Evolutionary conservation across 805 yeast species (phyloP), one percentile per base, ranked within the genome.

Genomic region (Wickerhamomyces strasburgensis): DNA sequence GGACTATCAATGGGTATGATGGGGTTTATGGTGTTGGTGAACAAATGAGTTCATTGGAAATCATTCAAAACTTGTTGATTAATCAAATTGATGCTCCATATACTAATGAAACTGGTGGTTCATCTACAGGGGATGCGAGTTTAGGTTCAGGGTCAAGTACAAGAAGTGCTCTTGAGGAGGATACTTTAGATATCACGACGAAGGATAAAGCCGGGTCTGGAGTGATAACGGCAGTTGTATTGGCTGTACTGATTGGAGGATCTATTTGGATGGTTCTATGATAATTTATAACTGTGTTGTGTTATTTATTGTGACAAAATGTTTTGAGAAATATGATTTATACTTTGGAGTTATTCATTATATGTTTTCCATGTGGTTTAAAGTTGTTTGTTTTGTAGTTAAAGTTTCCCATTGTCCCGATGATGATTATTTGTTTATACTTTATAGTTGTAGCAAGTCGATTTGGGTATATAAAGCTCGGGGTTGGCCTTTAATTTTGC

Each of bases 181-280:
- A 74, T 47, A 56, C 53, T 31, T 57, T 80, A 33, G 62, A 57
- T 1, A 75, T 88, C 29, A 65, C 76, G 1, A 58, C 65, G 0
- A 77, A 74, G 42, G 96, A 86, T 54, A 74, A 71, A 50, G 96
- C 87, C 2, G 98, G 98, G 34, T 96, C 97, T 1, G 95, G 94
- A 33, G 66, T 89, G 16, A 59, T 86, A 29, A 90, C 98, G 0
- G 94, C 89, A 0, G 59, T 86, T 5, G 78, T 83, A 1, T 58
- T 86, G 45, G 74, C 75, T 2, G 56, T 69, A 3, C 50, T 87
- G 17, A 56, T 79, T 15, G 86, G 80, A 26, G 78, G 88, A 17
- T 72, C 84, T 23, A 66, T 78, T 24, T 88, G 98, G 96, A 81
- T 90, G 89, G 55, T 78, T 34, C 56, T 75, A 36, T 76, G 58